A percentile compares a stretch with the other conserved stretches of the same genome.
Conservation (phyloP, 2,329 filamentous ascomycete genomes). For the Colletotrichum cuscutae region DNA sequence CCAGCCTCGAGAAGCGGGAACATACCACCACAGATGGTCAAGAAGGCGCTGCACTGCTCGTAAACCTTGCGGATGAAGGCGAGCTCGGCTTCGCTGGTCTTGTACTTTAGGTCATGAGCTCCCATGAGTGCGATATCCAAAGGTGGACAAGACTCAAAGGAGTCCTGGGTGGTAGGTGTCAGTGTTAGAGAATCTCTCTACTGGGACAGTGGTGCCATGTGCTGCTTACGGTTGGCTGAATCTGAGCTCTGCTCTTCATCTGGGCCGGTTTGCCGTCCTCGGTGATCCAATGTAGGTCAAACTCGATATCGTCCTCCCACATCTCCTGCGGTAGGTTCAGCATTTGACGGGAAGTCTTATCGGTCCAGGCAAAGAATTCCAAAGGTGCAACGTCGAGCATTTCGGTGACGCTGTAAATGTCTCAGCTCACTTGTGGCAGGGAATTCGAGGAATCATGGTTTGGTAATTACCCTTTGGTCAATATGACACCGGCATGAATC, state of each 20-base stretch:
- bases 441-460: no score
- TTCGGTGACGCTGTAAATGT: constrained; percentile 42
- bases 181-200: background rate
- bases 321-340: constrained; percentile 2
- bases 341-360: constrained; percentile 28
- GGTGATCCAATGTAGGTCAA: constrained; percentile 49
- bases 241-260: constrained; percentile 41
- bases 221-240: constrained; percentile 43
- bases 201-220: no score
- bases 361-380: constrained; percentile 41
- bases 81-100: constrained; percentile 45
- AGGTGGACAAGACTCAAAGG: constrained; percentile 49
- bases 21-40: constrained; percentile 52
- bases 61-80: constrained; percentile 49
- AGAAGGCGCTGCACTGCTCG: constrained; percentile 48
- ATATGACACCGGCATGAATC: constrained; percentile 44
- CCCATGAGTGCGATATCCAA: constrained; percentile 55
- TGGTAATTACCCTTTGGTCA: constrained; percentile 39
- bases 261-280: constrained; percentile 37
- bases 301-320: constrained; percentile 38
- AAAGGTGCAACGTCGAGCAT: constrained; percentile 48
- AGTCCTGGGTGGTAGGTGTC: constrained; percentile 42
- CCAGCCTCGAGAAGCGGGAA: constrained; percentile 45
- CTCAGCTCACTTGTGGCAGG: background rate
- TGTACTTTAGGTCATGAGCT: constrained; percentile 44